phyloP scores from a whole-genome alignment of 1,139 yeast species.

The Suhomyces terraborum region DNA sequence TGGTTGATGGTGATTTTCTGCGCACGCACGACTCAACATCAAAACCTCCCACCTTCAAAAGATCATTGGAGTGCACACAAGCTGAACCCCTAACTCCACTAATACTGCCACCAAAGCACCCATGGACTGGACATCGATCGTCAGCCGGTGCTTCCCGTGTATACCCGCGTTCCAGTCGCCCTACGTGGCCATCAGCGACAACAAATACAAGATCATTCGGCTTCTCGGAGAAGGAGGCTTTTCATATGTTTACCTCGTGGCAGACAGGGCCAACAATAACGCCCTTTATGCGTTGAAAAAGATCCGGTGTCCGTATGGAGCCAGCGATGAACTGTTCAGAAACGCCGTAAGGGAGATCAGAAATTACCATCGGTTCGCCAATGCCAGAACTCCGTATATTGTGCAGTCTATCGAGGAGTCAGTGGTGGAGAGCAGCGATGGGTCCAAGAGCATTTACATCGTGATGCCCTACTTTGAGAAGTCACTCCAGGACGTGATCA shows the following conservation, averaged over 20 bases:
- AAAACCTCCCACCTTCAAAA: no score
- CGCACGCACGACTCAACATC: conserved; percentile 1
- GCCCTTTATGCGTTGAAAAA: conserved; percentile 75
- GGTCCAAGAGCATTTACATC: conserved; percentile 75
- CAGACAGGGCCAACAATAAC: conserved; percentile 46
- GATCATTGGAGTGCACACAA: conserved; percentile 1
- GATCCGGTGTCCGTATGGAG: conserved; percentile 85
- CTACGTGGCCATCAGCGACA: conserved; percentile 50
- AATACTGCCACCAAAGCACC: not conserved
- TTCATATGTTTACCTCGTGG: conserved; percentile 82
- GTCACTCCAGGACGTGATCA: conserved; percentile 78
- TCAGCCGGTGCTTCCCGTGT: conserved; percentile 45
- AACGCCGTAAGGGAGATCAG: conserved; percentile 77
- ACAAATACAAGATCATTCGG: conserved; percentile 56
- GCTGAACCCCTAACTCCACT: not conserved
- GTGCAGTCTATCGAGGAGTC: conserved; percentile 71
- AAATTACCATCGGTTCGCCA: conserved; percentile 66
- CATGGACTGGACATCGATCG: conserved; percentile 32
- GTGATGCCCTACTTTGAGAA: conserved; percentile 72
- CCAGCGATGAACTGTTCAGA: conserved; percentile 58
- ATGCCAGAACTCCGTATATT: conserved; percentile 59
- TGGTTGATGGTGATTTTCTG: not conserved
- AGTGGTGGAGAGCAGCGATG: conserved; percentile 72
- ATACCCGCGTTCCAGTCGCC: conserved; percentile 48
- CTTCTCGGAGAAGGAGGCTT: conserved; percentile 90